Conservation (phyloP, 495 filamentous ascomycete species). For the Cenococcum geophilum region DNA sequence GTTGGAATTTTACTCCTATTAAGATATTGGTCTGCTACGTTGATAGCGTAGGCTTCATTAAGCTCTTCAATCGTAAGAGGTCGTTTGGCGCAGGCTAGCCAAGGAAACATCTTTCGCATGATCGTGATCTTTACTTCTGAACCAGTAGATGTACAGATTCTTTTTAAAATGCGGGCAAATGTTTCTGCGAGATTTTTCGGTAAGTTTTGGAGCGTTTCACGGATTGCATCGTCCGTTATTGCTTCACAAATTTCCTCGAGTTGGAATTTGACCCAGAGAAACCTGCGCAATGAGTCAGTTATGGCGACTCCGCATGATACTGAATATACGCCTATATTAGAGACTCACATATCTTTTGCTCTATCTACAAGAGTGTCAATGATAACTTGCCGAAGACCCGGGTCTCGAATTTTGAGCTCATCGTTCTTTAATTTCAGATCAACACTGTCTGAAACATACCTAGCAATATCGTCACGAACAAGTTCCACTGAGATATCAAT, state of each 20-base stretch:
- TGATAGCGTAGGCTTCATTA: constrained; percentile 26
- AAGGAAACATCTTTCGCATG: constrained; percentile 21
- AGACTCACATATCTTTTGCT: constrained; percentile 23
- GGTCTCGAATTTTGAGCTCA: not conserved
- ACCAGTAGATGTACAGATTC: constrained; percentile 3
- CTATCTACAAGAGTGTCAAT: constrained; percentile 7
- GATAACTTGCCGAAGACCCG: constrained; percentile 9
- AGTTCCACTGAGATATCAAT: not conserved
- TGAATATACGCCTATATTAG: not conserved
- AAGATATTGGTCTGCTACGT: constrained; percentile 11
- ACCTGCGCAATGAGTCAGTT: constrained; percentile 10
- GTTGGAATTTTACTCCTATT: constrained; percentile 9
- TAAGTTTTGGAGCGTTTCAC: constrained; percentile 13
- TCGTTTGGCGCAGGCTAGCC: constrained; percentile 21
- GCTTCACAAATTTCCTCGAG: constrained; percentile 26
- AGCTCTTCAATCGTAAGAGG: constrained; percentile 27
- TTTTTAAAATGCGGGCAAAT: constrained; percentile 20
- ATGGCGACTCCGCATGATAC: not conserved
- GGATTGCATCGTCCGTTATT: constrained; percentile 19
- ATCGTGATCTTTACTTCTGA: constrained; percentile 9
- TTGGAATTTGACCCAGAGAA: constrained; percentile 31
- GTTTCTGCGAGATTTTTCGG: constrained; percentile 27
- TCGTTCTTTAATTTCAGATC: not conserved
- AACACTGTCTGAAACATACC: not conserved
- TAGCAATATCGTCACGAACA: not conserved